phyloP scores from a whole-genome alignment of 1,284 basidiomycete genomes.

The Violaceomyces palustris region DNA sequence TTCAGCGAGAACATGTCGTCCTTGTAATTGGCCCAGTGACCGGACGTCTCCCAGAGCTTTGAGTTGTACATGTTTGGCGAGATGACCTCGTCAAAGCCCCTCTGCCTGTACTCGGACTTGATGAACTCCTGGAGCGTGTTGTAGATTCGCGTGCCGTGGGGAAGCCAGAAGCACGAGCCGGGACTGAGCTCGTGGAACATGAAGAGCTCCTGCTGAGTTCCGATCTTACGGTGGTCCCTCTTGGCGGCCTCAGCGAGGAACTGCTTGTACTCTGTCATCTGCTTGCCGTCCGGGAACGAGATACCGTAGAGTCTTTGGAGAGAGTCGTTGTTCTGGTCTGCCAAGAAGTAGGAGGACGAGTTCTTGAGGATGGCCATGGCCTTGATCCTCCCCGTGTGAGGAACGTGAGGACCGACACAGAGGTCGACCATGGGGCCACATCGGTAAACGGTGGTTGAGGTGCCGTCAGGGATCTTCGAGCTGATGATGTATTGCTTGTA shows the following conservation, averaged over 20 bases:
- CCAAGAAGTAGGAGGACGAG: slow-evolving; percentile 97
- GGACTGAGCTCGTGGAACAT: slow-evolving; percentile 97
- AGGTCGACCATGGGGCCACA: slow-evolving; percentile 98
- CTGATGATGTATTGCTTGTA: slow-evolving; percentile 97
- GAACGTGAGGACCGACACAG: slow-evolving; percentile 93
- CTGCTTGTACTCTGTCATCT: slow-evolving; percentile 88
- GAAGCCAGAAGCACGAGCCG: slow-evolving; percentile 93
- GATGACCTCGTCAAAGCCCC: slow-evolving; percentile 64
- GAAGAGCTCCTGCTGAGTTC: slow-evolving; percentile 77
- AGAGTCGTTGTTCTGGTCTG: slow-evolving; percentile 87
- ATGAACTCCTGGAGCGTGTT: slow-evolving; percentile 87
- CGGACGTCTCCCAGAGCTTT: slow-evolving; percentile 97
- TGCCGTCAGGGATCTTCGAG: slow-evolving; percentile 91
- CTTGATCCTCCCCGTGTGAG: slow-evolving; percentile 96
- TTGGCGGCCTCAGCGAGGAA: slow-evolving; percentile 95
- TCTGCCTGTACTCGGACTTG: slow-evolving; percentile 56
- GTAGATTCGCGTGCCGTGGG: slow-evolving; percentile 94
- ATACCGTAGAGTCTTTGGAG: slow-evolving; percentile 97
- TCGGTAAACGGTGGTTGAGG: slow-evolving; percentile 94
- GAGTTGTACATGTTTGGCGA: slow-evolving; percentile 96
- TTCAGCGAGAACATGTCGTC: slow-evolving; percentile 96
- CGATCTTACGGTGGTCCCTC: slow-evolving; percentile 82
- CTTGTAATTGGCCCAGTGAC: slow-evolving; percentile 83
- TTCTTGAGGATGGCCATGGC: slow-evolving; percentile 61
- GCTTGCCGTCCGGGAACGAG: slow-evolving; percentile 97